Evolutionary conservation across 1,284 basidiomycete genomes (phyloP).

Genomic region (Heliocybe sulcata): DNA sequence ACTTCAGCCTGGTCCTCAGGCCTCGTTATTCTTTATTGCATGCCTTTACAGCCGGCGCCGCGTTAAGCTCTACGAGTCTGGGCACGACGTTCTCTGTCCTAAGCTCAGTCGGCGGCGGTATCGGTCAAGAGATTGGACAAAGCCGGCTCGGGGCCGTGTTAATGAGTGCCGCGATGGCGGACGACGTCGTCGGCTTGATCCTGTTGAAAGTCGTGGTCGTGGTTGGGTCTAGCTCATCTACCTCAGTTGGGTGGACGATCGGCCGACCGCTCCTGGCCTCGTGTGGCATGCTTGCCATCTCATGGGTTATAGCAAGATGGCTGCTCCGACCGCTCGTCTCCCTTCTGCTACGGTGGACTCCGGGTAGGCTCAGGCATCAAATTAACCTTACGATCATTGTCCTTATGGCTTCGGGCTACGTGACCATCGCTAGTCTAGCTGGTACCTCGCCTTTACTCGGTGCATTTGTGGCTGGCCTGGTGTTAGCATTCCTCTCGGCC

Average conservation of each 20-base stretch:
- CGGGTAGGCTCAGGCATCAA: not conserved
- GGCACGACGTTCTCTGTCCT: conserved; percentile 40
- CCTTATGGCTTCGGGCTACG: not conserved
- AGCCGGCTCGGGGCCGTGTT: conserved; percentile 34
- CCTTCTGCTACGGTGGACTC: not conserved
- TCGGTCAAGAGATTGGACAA: not conserved
- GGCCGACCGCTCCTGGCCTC: not conserved
- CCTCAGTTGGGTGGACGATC: conserved; percentile 10
- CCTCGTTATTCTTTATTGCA: conserved; percentile 25
- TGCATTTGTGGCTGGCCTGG: not conserved
- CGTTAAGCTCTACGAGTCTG: conserved; percentile 34
- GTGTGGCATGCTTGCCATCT: not conserved
- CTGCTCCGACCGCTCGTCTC: not conserved
- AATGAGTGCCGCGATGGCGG: conserved; percentile 35
- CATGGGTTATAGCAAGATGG: not conserved
- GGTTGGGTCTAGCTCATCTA: conserved; percentile 20
- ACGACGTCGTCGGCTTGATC: conserved; percentile 40
- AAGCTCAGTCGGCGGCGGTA: conserved; percentile 17
- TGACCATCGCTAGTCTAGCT: not conserved
- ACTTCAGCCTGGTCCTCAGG: conserved; percentile 11
- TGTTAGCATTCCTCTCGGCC: not conserved
- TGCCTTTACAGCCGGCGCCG: conserved; percentile 35
- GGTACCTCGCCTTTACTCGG: not conserved
- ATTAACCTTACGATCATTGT: not conserved
- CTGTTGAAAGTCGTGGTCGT: conserved; percentile 29